These are phyloP conservation scores for Venturiaceae sp. DNA, from an alignment of 2,329 filamentous ascomycete genomes.

Conservation along the genomic window DNA sequence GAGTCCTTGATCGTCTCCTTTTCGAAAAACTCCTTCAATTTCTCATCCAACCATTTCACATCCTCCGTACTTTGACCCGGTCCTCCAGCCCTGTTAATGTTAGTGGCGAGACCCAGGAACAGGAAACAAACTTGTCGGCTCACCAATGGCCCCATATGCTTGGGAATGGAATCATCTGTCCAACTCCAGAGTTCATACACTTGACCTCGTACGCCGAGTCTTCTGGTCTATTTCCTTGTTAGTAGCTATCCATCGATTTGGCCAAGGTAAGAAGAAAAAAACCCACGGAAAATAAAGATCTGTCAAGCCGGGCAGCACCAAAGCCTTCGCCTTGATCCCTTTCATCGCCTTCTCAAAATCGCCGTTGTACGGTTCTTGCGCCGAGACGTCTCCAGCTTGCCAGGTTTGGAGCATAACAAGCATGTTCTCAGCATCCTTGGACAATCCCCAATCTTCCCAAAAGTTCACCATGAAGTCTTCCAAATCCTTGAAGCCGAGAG, in stretches of 20 bases:
- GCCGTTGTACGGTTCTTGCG: constrained; percentile 58
- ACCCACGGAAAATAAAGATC: constrained; percentile 70
- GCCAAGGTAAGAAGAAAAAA: constrained; percentile 8
- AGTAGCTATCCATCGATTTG: background rate
- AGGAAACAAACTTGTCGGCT: too few species aligned
- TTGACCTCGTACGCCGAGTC: constrained; percentile 66
- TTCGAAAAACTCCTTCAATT: constrained; percentile 43
- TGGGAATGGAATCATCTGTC: constrained; percentile 44
- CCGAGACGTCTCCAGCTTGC: constrained; percentile 63
- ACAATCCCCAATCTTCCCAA: constrained; percentile 66
- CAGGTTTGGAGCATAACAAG: constrained; percentile 69
- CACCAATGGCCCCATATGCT: constrained; percentile 54
- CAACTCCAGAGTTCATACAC: constrained; percentile 50
- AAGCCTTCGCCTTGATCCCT: constrained; percentile 59
- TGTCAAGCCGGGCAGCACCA: constrained; percentile 63
- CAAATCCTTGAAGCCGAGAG: constrained; percentile 55
- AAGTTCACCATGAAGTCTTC: constrained; percentile 67
- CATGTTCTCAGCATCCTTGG: constrained; percentile 66
- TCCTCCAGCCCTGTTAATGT: constrained; percentile 33
- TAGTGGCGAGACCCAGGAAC: too few species aligned
- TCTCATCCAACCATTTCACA: constrained; percentile 60
- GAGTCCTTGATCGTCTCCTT: background rate
- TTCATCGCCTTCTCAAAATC: constrained; percentile 53
- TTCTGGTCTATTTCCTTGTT: constrained; percentile 47
- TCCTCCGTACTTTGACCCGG: constrained; percentile 64